Conservation (phyloP, 169 alveolate species). For the Cyclospora cayetanensis region DNA sequence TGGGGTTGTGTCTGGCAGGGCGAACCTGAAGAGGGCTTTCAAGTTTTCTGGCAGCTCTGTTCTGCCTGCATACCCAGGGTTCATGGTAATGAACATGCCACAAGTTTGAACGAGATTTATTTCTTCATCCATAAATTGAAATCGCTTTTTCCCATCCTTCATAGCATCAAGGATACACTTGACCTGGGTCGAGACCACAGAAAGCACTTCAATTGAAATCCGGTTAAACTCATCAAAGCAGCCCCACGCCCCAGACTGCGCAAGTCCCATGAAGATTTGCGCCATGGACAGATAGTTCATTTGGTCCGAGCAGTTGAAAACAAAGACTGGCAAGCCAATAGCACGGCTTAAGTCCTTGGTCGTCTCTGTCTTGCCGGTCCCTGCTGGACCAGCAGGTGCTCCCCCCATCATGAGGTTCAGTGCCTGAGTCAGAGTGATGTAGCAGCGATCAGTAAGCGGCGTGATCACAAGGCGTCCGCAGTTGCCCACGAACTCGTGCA, state of each 20-base stretch:
- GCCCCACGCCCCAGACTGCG: constrained; percentile 95
- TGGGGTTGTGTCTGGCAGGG: too few relatives aligned
- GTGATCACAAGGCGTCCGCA: constrained; percentile 95
- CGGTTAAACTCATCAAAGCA: constrained; percentile 96
- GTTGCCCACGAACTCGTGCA: constrained; percentile 97
- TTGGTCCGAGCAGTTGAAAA: constrained; percentile 95
- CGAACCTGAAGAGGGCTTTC: constrained; percentile 93
- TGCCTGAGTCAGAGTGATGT: constrained; percentile 94
- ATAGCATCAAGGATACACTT: constrained; percentile 48
- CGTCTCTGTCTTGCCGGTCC: constrained; percentile 98
- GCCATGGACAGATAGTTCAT: constrained; percentile 96
- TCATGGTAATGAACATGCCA: constrained; percentile 94
- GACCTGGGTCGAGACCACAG: constrained; percentile 93
- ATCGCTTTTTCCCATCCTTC: constrained; percentile 51
- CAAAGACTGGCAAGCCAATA: constrained; percentile 94
- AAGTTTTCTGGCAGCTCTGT: constrained; percentile 94
- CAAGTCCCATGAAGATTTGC: constrained; percentile 92
- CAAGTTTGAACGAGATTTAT: constrained; percentile 85
- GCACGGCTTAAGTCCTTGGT: constrained; percentile 95
- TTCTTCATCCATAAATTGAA: constrained; percentile 74
- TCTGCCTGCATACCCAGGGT: constrained; percentile 96
- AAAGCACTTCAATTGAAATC: constrained; percentile 91
- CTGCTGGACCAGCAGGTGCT: constrained; percentile 97
- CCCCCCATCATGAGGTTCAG: constrained; percentile 94
- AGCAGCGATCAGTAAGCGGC: constrained; percentile 95